Base-by-base conservation (phyloP, 2,329 filamentous ascomycete genomes). In the Pseudonectria buxi region DNA sequence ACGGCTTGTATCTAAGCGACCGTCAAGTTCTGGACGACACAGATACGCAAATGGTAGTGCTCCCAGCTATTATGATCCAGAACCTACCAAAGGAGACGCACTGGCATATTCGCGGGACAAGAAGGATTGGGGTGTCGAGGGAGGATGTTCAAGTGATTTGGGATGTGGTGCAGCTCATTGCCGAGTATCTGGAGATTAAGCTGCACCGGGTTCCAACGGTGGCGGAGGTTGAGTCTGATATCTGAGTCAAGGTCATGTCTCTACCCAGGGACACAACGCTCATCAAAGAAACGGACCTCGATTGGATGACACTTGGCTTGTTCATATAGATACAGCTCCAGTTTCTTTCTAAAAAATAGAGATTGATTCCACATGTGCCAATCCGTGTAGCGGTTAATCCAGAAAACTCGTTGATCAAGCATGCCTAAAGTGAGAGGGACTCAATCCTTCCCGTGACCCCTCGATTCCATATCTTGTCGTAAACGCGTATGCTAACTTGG, bases 1-100 rank as follows among this genome's bases (percentile, higher is more conserved):
- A 78, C 40, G 74, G 75, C 0, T 57, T 78, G 10, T 78, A 71
- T 44, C 63, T 79, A 1, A 70, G 68, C 9, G 73, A 78, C 50
- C 68, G 74, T 16, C 66, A 62, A 43, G 69, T 78, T 9, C 53
- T 78, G 4, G 67, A 68, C 13, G 68, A 69, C 9, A 39, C 73
- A 4, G 74, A 76, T 31, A 76, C 74, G 2, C 68, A 78, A 45
- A 54, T 78, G 7, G 65, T 74, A 1, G 70, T 74, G 2, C 53
- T 77, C 3, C 56, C 64, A 3, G 69, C 66, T 2, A 77, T 79
- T 37, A 72, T 77, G 69, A 71, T 71, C 6, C 74, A 78, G 49
- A 77, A 78, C 38, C 49, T 78, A 13, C 56, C 55, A 1, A 55
- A 59, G 1, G 68, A 75, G 50, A 72, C 72, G 2, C 65, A 62